Base-by-base conservation (phyloP, 805 yeast genomes). In the Suhomyces prunicola region DNA sequence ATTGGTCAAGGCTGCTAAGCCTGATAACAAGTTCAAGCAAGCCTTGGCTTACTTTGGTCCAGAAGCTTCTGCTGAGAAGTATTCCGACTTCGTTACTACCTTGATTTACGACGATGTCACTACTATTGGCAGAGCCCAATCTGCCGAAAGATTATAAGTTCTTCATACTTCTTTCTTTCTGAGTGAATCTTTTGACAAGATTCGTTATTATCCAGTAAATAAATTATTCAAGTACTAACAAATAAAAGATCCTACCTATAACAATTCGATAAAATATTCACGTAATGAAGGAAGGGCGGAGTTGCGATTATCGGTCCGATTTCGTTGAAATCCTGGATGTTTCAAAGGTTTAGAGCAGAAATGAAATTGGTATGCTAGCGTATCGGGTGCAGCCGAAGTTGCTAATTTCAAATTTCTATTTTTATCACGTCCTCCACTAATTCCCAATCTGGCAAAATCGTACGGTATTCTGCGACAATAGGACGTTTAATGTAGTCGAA, bases 11-110 rank as follows among this genome's bases (percentile, higher is more conserved):
- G 53, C 69, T 46, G 84, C 84, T 57, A 79, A 79, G 54, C 62
- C 81, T 63, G 84, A 84, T 52, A 86, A 87, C 74, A 86, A 87
- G 71, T 87, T 80, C 69, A 77, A 74, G 55, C 74, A 79, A 58
- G 94, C 92, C 39, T 89, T 86, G 51, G 82, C 80, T 42, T 84
- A 85, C 66, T 83, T 88, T 66, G 81, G 80, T 67, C 88, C 87
- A 40, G 93, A 88, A 69, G 84, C 87, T 52, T 78, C 82, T 56
- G 92, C 87, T 57, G 83, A 82, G 63, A 83, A 83, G 64, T 85
- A 86, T 70, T 84, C 87, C 54, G 92, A 88, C 65, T 88, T 88
- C 71, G 81, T 88, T 63, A 88, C 96, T 46, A 84, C 86, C 35
- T 77, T 87, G 70, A 77, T 88, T 65, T 88, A 88, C 68, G 91